These are phyloP conservation scores for Tetrapyrgos nigripes DNA, from an alignment of 1,284 basidiomycete species.

Conservation along the genomic window DNA sequence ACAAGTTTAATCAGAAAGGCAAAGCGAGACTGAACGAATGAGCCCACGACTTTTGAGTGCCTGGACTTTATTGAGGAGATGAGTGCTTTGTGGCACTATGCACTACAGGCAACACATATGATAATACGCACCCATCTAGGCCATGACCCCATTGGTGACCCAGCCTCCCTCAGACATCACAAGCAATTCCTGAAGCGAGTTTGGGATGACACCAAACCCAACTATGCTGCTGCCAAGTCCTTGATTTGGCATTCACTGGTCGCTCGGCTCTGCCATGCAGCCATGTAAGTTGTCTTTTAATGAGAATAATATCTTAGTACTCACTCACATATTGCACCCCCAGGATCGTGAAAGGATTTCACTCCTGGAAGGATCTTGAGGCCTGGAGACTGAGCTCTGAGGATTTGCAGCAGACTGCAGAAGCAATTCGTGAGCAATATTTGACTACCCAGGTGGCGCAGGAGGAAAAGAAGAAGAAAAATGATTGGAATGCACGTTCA, in stretches of 20 bases:
- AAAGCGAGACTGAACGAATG: slow-evolving; percentile 23
- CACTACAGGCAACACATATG: slow-evolving; percentile 25
- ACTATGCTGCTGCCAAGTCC: slow-evolving; percentile 32
- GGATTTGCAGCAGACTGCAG: no score
- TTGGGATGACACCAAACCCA: slow-evolving; percentile 32
- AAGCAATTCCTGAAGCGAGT: slow-evolving; percentile 27
- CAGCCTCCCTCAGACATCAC: slow-evolving; percentile 26
- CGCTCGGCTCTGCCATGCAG: slow-evolving; percentile 24
- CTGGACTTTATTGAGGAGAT: slow-evolving; percentile 25
- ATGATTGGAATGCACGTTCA: no score
- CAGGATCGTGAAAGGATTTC: background rate
- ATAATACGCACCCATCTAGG: slow-evolving; percentile 28
- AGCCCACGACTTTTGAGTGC: slow-evolving; percentile 24
- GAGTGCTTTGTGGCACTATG: slow-evolving; percentile 25
- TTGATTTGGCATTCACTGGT: slow-evolving; percentile 32
- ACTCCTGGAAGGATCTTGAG: no score
- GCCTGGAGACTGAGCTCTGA: no score
- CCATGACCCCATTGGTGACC: slow-evolving; percentile 22
- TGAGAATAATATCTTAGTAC: background rate
- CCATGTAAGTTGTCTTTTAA: slow-evolving; percentile 23
- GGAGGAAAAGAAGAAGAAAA: no score
- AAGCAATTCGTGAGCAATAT: no score
- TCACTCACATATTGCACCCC: background rate
- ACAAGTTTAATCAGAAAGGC: slow-evolving; percentile 23
- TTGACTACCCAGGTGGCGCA: no score